Evolutionary conservation across 2,329 filamentous ascomycete species (phyloP), one percentile per base, ranked within the genome.

Genomic region (Monilinia laxa): DNA sequence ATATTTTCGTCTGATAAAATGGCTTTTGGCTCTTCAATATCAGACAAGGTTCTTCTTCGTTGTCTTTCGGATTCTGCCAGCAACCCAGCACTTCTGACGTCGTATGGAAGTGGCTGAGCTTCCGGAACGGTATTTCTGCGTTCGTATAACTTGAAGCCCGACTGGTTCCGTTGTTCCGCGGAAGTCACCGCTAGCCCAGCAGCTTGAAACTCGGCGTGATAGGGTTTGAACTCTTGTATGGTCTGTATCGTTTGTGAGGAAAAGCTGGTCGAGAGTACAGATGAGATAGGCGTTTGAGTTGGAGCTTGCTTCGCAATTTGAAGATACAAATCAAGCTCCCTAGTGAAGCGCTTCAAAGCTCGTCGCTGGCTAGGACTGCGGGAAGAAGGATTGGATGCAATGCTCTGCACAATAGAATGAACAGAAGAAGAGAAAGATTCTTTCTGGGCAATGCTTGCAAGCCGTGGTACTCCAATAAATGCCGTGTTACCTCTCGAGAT

Each of bases 171-270:
- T 74, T 80, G 81, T 70, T 81, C 84, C 68, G 69, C 78, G 69
- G 85, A 85, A 14, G 85, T 87, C 1, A 87, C 81, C 2, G 84
- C 84, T 60, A 87, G 78, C 1, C 84, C 84, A 64, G 82, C 84
- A 66, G 80, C 79, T 66, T 77, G 77, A 68, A 87, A 86, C 68
- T 87, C 80, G 4, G 80, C 77, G 57, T 79, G 81, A 71, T 82
- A 87, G 2, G 84, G 84, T 35, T 85, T 73, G 3, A 87, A 76
- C 40, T 82, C 83, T 35, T 81, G 79, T 23, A 87, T 78, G 3
- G 85, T 87, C 67, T 81, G 78, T 25, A 87, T 78, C 2, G 85
- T 87, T 67, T 81, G 79, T 5, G 69, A 56, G 81, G 76, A 53
- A 80, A 85, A 59, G 18, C 67, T 71, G 14, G 78, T 77, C 12